Evolutionary conservation across 805 yeast species (phyloP).

Genomic region (Jamesozyma gamospora): DNA sequence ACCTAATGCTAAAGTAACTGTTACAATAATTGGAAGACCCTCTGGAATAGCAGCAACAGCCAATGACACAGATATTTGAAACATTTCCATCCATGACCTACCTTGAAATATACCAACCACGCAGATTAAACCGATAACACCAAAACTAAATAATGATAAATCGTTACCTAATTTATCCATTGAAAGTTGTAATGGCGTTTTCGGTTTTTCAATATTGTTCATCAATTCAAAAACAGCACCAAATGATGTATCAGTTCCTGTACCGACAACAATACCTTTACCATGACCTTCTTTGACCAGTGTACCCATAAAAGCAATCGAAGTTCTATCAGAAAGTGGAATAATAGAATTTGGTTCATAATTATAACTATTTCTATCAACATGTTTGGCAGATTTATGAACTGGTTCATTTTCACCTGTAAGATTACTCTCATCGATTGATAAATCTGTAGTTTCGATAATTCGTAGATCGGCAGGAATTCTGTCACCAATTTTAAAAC

Average conservation of each 20-base stretch:
- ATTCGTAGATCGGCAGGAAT: slow-evolving; percentile 93
- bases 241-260: slow-evolving; percentile 82
- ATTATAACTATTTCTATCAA: slow-evolving; percentile 24
- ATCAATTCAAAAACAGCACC: slow-evolving; percentile 94
- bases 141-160: slow-evolving; percentile 73
- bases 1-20: slow-evolving; percentile 94
- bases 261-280: slow-evolving; percentile 83
- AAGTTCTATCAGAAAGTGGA: slow-evolving; percentile 58
- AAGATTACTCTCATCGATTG: slow-evolving; percentile 86
- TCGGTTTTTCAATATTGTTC: slow-evolving; percentile 91
- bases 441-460: slow-evolving; percentile 63
- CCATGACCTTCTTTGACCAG: slow-evolving; percentile 95
- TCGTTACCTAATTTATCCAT: slow-evolving; percentile 96
- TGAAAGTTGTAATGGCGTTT: slow-evolving; percentile 89
- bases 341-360: slow-evolving; percentile 30
- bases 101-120: slow-evolving; percentile 86
- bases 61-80: slow-evolving; percentile 89
- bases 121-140: slow-evolving; percentile 84
- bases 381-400: slow-evolving; percentile 44
- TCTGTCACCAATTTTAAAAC: slow-evolving; percentile 85
- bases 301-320: slow-evolving; percentile 95
- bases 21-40: slow-evolving; percentile 95
- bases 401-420: slow-evolving; percentile 95
- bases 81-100: slow-evolving; percentile 93
- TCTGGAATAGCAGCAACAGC: slow-evolving; percentile 99